phyloP scores from a whole-genome alignment of 768 basidiomycete genomes.

The Hygrophorus pudorinus region DNA sequence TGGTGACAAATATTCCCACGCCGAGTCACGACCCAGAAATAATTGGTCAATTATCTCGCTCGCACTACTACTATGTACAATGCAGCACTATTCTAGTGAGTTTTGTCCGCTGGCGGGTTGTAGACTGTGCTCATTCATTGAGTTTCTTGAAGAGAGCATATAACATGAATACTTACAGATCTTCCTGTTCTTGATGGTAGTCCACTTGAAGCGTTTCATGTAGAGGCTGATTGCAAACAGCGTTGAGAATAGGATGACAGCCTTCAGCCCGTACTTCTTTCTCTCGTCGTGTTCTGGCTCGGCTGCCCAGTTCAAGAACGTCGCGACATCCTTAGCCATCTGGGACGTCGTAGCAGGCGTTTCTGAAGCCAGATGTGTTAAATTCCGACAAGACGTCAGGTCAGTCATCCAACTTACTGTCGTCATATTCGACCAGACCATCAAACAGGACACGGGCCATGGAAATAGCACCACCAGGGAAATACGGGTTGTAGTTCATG shows the following conservation, averaged over 20 bases:
- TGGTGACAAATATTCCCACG: conserved; percentile 1
- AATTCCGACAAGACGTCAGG: not conserved
- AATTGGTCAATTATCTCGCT: too few relatives aligned
- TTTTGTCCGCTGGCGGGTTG: conserved; percentile 48
- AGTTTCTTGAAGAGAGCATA: not conserved
- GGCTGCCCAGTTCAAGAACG: conserved; percentile 93
- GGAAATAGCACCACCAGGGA: conserved; percentile 97
- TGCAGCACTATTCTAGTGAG: conserved; percentile 32
- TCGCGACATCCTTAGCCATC: conserved; percentile 98
- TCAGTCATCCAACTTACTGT: conserved; percentile 20
- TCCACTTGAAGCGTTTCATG: conserved; percentile 96
- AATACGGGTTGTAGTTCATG: conserved; percentile 99
- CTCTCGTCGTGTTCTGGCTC: conserved; percentile 98
- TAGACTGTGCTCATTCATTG: conserved; percentile 33
- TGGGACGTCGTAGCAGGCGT: conserved; percentile 96
- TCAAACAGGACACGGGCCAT: conserved; percentile 98
- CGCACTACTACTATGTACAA: not conserved
- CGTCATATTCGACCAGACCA: conserved; percentile 92
- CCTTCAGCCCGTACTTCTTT: conserved; percentile 95
- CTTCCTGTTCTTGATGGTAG: conserved; percentile 86
- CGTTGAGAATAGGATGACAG: conserved; percentile 84
- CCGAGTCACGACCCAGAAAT: too few relatives aligned
- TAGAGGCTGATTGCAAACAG: conserved; percentile 76
- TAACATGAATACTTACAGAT: conserved; percentile 45
- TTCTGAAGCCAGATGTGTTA: conserved; percentile 31